Evolutionary conservation across 805 yeast genomes (phyloP), one percentile per base, ranked within the genome.

Genomic region (Nakazawaea siamensis): DNA sequence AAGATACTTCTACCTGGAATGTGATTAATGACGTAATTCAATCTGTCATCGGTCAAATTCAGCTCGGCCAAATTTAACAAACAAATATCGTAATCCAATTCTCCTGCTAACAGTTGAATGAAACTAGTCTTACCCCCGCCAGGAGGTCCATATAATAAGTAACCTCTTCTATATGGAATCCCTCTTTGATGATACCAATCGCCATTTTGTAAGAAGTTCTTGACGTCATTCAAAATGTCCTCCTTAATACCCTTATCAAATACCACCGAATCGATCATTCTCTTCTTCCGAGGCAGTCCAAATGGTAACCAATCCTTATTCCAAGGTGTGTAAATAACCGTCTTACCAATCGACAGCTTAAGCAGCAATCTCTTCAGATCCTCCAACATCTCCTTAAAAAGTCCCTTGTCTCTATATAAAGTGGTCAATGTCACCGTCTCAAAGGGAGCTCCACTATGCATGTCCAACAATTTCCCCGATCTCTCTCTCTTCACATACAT

Each of bases 241-340:
- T 80, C 83, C 41, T 76, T 76, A 33, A 92, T 66, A 2, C 84
- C 87, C 17, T 68, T 55, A 54, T 87, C 97, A 35, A 92, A 62
- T 18, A 92, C 77, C 12, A 92, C 98, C 6, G 94, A 82, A 4
- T 82, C 90, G 25, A 90, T 59, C 18, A 80, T 58, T 47, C 98
- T 68, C 58, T 90, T 90, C 48, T 78, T 80, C 43, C 96, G 70
- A 1, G 98, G 97, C 52, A 80, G 88, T 2, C 98, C 98, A 63
- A 92, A 92, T 4, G 95, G 95, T 50, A 97, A 68, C 98, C 98
- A 92, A 51, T 92, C 98, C 19, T 95, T 95, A 1, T 97, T 98
- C 85, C 92, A 90, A 9, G 95, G 82, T 4, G 96, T 85, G 55
- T 73, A 92, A 4, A 92, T 61, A 6, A 92, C 97, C 0, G 97